phyloP scores from a whole-genome alignment of 352 stramenopile genomes.

The Paralagenidium karlingii region DNA sequence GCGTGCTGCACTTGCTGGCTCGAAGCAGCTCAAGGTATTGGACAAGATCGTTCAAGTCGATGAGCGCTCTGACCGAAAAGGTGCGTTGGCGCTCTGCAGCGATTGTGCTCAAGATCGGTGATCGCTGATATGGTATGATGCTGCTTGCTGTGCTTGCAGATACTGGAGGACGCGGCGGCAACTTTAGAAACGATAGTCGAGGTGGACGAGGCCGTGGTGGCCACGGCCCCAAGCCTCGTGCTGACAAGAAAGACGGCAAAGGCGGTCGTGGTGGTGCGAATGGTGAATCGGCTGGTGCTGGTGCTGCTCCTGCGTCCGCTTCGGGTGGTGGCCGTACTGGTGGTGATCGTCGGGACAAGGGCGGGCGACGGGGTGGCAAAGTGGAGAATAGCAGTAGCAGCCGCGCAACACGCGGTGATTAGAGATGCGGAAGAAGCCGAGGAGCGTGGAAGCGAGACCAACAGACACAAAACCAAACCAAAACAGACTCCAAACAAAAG shows the following conservation, averaged over 20 bases:
- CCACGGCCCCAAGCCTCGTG: conserved; percentile 43
- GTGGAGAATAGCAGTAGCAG: too few relatives aligned
- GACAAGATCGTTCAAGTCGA: conserved; percentile 68
- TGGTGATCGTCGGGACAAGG: conserved; percentile 41
- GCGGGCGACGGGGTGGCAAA: conserved; percentile 43
- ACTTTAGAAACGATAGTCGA: conserved; percentile 2
- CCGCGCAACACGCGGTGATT: too few relatives aligned
- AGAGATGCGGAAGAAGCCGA: too few relatives aligned
- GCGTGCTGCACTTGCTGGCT: conserved; percentile 51
- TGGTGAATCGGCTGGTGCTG: conserved; percentile 11
- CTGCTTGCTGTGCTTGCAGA: neutral
- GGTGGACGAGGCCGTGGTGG: conserved; percentile 30
- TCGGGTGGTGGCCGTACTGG: conserved; percentile 14
- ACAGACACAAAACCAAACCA: too few relatives aligned
- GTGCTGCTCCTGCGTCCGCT: conserved; percentile 12
- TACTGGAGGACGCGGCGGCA: conserved; percentile 30
- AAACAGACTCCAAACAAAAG: too few relatives aligned
- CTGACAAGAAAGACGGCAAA: conserved; percentile 32
- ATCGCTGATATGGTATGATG: neutral
- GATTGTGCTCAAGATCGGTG: neutral
- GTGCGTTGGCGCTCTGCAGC: conserved; percentile 7
- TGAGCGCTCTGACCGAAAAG: conserved; percentile 58
- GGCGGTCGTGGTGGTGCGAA: conserved; percentile 3
- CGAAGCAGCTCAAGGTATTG: conserved; percentile 49
- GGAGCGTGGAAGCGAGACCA: too few relatives aligned